Conservation (phyloP, 371 early-diverging fungal species). For the Cokeromyces recurvatus region DNA sequence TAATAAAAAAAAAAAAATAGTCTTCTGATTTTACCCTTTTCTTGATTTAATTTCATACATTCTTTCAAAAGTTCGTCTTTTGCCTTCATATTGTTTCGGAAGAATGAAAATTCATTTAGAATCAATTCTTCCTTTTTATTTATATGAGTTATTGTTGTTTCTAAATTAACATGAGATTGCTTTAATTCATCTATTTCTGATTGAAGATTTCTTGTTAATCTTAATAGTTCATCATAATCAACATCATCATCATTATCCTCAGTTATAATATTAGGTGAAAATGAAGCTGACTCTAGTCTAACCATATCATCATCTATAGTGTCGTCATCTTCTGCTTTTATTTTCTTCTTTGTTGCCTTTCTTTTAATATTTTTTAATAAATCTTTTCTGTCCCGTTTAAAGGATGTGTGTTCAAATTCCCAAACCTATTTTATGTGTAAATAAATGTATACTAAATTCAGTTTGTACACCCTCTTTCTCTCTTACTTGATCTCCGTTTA, state of each 20-base stretch:
- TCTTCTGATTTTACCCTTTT: too few relatives aligned
- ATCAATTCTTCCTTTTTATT: conserved; percentile 52
- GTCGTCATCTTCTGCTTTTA: conserved; percentile 10
- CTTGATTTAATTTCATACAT: conserved; percentile 45
- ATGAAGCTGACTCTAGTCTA: not conserved
- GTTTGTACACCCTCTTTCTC: not conserved
- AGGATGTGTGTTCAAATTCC: conserved; percentile 76
- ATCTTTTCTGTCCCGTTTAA: conserved; percentile 59
- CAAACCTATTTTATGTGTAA: conserved; percentile 54
- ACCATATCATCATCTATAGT: not conserved
- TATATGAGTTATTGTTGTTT: conserved; percentile 36
- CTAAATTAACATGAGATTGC: conserved; percentile 31
- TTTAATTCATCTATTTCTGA: conserved; percentile 40
- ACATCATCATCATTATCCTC: not conserved
- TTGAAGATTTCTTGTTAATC: conserved; percentile 35
- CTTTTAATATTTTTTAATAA: conserved; percentile 60
- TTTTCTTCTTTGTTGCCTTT: conserved; percentile 43
- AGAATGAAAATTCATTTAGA: conserved; percentile 53
- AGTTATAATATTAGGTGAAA: not conserved
- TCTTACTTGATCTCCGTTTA: conserved; percentile 62
- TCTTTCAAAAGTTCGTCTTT: conserved; percentile 63
- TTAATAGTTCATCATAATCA: conserved; percentile 13
- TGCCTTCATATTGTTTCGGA: conserved; percentile 53
- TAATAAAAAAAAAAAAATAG: too few relatives aligned
- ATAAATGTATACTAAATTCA: too few relatives aligned